Evolutionary conservation across 2,329 filamentous ascomycete genomes (phyloP).

Genomic region (Penicillium glabrum): DNA sequence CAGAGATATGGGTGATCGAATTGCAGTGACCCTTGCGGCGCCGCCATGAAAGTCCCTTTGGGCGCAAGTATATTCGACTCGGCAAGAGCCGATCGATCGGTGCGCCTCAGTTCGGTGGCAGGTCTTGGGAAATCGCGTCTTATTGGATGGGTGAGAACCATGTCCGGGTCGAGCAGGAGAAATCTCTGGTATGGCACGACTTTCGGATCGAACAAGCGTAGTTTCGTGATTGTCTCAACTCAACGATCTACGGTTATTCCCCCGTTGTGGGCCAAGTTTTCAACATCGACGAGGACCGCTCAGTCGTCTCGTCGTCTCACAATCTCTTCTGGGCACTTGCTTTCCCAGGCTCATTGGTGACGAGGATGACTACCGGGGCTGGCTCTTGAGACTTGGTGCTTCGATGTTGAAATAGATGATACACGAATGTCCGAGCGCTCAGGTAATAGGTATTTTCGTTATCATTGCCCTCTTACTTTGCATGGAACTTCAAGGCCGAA

Average conservation of each 20-base stretch:
- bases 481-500: background rate
- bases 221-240: background rate
- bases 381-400: constrained; percentile 5
- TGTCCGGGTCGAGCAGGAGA: constrained; percentile 11
- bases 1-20: background rate
- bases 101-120: background rate
- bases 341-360: constrained; percentile 8
- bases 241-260: background rate
- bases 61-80: background rate
- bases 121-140: constrained; percentile 2
- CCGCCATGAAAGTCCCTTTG: background rate
- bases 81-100: background rate
- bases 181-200: constrained; percentile 12
- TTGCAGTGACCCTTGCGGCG: background rate
- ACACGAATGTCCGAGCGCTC: constrained; percentile 7
- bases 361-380: constrained; percentile 12
- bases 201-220: constrained; percentile 4
- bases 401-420: constrained; percentile 14
- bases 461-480: background rate
- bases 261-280: background rate
- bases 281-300: constrained; percentile 9
- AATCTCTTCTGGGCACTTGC: constrained; percentile 3
- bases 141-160: constrained; percentile 11
- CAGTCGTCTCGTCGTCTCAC: constrained; percentile 5
- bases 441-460: constrained; percentile 4